Evolutionary conservation across 2,329 filamentous ascomycete species (phyloP).

Genomic region (Colletotrichum sp.): DNA sequence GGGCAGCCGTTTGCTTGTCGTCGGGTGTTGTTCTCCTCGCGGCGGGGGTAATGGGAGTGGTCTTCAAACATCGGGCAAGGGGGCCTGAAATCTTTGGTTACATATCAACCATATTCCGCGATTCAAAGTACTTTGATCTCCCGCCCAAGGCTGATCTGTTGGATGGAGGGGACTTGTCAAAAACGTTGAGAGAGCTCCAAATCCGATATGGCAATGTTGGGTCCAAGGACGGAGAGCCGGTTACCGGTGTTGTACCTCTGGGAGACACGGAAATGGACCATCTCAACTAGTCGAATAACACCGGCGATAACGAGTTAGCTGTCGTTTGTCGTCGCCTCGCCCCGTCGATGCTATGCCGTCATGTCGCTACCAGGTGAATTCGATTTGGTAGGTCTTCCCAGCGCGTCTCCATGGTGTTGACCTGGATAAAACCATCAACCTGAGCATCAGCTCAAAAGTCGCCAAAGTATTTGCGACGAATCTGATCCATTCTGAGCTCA

Average conservation of each 20-base stretch:
- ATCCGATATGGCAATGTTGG: neutral
- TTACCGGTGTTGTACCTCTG: neutral
- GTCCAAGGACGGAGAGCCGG: neutral
- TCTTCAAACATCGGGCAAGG: neutral
- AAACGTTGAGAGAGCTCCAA: neutral
- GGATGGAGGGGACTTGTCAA: neutral
- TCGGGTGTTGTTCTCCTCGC: neutral
- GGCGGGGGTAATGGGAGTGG: neutral
- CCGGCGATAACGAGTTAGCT: neutral
- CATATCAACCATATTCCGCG: neutral
- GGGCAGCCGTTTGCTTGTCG: neutral
- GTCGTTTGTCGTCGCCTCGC: neutral
- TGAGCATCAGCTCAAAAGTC: constrained; percentile 7
- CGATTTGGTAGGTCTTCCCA: neutral
- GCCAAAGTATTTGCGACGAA: constrained; percentile 22
- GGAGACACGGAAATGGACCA: neutral
- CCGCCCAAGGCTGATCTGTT: neutral
- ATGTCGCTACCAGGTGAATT: neutral
- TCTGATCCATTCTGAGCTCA: constrained; percentile 24
- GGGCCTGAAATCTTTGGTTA: neutral
- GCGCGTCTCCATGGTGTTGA: neutral
- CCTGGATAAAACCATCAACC: neutral
- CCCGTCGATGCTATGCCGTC: neutral
- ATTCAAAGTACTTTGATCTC: neutral
- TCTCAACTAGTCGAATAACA: neutral